Percentiles rank a stretch among this genome's conserved stretches.
Evolutionary conservation across 139 green algal species (phyloP).

Genomic region (Chlamydomonas sp.): DNA sequence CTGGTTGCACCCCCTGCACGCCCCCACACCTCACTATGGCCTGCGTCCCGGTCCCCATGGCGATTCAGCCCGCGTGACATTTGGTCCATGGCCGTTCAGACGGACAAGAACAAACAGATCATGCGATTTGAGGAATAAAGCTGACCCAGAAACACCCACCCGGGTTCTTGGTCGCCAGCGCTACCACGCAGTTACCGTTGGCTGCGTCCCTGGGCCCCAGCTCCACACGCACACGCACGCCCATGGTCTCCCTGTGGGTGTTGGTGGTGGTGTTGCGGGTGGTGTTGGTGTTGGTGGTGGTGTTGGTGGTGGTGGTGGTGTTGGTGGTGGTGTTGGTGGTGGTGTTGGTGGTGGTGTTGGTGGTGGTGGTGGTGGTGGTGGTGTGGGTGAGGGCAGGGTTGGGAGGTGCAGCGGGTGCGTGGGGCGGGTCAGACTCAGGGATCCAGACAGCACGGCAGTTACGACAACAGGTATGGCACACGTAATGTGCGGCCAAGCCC

Average conservation of each 20-base stretch:
- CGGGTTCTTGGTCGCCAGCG: slow-evolving; percentile 26
- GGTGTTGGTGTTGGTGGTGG: not conserved
- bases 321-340: not conserved
- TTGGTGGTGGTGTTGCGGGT: not conserved
- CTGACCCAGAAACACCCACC: not conserved
- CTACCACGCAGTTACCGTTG: slow-evolving; percentile 46
- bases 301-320: not conserved
- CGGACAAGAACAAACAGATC: too few species aligned
- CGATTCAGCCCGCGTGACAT: too few species aligned
- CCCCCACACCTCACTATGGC: not conserved
- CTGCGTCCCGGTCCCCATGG: too few species aligned
- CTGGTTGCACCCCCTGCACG: not conserved
- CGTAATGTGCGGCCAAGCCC: too few species aligned
- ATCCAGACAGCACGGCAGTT: too few species aligned
- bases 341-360: not conserved
- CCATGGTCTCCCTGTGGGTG: slow-evolving; percentile 46
- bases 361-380: too few species aligned
- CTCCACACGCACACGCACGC: slow-evolving; percentile 50
- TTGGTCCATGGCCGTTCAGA: too few species aligned
- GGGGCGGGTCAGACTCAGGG: too few species aligned
- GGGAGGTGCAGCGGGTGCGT: too few species aligned
- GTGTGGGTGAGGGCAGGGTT: too few species aligned
- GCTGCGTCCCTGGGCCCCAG: slow-evolving; percentile 43
- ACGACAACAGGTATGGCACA: too few species aligned
- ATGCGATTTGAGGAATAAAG: too few species aligned